A percentile compares a stretch with the other conserved stretches of the same genome.
Evolutionary conservation across 306 rosid species (phyloP).

Genomic region (Pueraria montana): DNA sequence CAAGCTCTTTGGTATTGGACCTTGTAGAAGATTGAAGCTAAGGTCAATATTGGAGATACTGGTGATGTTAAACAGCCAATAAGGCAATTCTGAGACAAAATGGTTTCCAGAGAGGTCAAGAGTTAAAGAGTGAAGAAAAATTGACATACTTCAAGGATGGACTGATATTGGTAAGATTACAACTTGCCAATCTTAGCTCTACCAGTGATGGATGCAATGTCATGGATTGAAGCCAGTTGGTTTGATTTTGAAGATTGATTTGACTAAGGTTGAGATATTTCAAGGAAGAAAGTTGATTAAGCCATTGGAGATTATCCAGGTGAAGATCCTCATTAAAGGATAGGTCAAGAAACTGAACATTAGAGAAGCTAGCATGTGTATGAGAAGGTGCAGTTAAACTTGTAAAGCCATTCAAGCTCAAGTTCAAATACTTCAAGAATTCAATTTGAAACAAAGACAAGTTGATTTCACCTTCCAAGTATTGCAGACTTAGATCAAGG

Average conservation of each 20-base stretch:
- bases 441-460: constrained; percentile 34
- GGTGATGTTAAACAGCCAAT: constrained; percentile 44
- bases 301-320: constrained; percentile 37
- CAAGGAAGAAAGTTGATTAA: constrained; percentile 44
- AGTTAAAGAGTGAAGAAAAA: constrained; percentile 41
- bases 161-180: constrained; percentile 16
- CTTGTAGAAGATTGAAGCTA: not conserved
- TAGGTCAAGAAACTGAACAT: constrained; percentile 21
- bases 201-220: constrained; percentile 18
- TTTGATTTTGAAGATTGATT: constrained; percentile 34
- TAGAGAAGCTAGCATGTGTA: not conserved
- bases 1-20: constrained; percentile 40
- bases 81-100: constrained; percentile 46
- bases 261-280: constrained; percentile 35
- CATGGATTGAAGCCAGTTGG: constrained; percentile 43
- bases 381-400: not conserved
- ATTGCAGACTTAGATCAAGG: constrained; percentile 25
- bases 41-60: constrained; percentile 36
- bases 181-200: constrained; percentile 21
- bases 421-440: constrained; percentile 44
- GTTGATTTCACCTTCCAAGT: constrained; percentile 45
- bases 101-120: constrained; percentile 26
- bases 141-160: constrained; percentile 25
- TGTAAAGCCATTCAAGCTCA: constrained; percentile 39
- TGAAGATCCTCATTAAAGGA: constrained; percentile 33